These are phyloP conservation scores for Cryphonectria radicalis DNA, from an alignment of 2,329 filamentous ascomycete genomes.

Conservation along the genomic window DNA sequence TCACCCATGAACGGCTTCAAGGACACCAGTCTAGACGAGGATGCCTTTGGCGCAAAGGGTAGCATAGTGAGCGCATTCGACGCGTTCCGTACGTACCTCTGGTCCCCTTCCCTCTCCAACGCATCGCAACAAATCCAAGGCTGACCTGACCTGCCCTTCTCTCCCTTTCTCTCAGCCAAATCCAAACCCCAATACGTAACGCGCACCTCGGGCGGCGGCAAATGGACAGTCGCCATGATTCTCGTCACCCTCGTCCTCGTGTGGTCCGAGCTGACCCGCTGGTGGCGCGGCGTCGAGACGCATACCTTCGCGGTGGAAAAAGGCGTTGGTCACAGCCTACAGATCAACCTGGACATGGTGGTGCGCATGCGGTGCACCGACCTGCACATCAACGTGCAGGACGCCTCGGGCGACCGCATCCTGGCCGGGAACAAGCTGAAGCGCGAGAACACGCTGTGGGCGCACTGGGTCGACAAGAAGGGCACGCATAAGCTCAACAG, in stretches of 20 bases:
- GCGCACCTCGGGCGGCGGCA: conserved; percentile 82
- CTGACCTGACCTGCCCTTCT: conserved; percentile 30
- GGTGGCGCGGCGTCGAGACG: conserved; percentile 82
- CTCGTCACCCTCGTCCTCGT: conserved; percentile 75
- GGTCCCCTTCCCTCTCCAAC: neutral
- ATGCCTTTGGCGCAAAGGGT: conserved; percentile 76
- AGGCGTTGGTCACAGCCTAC: conserved; percentile 81
- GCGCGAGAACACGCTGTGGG: conserved; percentile 80
- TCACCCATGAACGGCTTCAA: conserved; percentile 76
- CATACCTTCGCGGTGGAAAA: conserved; percentile 96
- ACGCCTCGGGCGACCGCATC: conserved; percentile 90
- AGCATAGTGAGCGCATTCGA: conserved; percentile 86
- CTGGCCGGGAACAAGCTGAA: conserved; percentile 75
- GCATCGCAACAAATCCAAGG: neutral
- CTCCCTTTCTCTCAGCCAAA: conserved; percentile 69
- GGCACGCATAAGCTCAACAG: conserved; percentile 65
- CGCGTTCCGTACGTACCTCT: conserved; percentile 79
- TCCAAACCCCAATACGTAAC: conserved; percentile 92
- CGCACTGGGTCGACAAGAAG: conserved; percentile 75
- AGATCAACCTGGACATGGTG: conserved; percentile 95
- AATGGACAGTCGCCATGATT: conserved; percentile 87
- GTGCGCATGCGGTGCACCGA: conserved; percentile 85
- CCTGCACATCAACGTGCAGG: conserved; percentile 96
- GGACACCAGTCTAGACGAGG: conserved; percentile 73
- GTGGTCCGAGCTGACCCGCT: conserved; percentile 76